A percentile compares a stretch with the other conserved stretches of the same genome.
These are phyloP conservation scores for Penicillium sp. DNA, from an alignment of 2,329 filamentous ascomycete species.

Conservation along the genomic window DNA sequence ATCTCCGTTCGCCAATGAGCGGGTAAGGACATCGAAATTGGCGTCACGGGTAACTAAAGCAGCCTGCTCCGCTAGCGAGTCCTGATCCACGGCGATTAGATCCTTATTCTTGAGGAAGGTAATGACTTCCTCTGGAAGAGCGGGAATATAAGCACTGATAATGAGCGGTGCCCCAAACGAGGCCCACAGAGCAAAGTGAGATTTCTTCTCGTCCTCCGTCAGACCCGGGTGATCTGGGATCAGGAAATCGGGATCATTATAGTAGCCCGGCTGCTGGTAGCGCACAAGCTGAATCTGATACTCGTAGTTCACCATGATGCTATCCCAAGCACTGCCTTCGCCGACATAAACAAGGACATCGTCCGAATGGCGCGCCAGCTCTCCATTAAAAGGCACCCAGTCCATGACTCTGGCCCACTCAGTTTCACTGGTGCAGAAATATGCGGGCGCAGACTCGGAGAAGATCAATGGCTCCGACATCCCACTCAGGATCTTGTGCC, in stretches of 20 bases:
- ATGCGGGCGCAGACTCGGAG: conserved; percentile 50
- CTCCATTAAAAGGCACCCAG: conserved; percentile 43
- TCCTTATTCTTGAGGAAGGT: conserved; percentile 43
- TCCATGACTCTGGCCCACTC: conserved; percentile 51
- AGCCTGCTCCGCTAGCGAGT: conserved; percentile 46
- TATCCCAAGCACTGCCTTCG: conserved; percentile 48
- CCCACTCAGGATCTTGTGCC: conserved; percentile 44
- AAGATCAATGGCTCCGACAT: conserved; percentile 44
- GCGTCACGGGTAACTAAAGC: conserved; percentile 50
- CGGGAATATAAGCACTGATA: conserved; percentile 49
- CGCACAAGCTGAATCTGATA: conserved; percentile 46
- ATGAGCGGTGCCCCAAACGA: conserved; percentile 52
- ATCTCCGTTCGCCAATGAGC: conserved; percentile 50
- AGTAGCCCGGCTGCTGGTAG: conserved; percentile 47
- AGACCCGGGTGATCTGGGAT: conserved; percentile 53
- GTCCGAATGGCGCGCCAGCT: conserved; percentile 48
- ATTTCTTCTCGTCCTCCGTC: conserved; percentile 45
- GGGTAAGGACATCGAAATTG: conserved; percentile 49
- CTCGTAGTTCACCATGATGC: conserved; percentile 51
- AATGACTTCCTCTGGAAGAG: conserved; percentile 35
- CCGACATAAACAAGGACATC: conserved; percentile 46
- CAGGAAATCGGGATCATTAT: conserved; percentile 53
- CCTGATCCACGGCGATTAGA: conserved; percentile 48
- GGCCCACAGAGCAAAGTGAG: conserved; percentile 55
- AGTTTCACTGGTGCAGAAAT: conserved; percentile 45